Evolutionary conservation across 2,329 filamentous ascomycete species (phyloP).

Genomic region (Aspergillus sclerotialis): DNA sequence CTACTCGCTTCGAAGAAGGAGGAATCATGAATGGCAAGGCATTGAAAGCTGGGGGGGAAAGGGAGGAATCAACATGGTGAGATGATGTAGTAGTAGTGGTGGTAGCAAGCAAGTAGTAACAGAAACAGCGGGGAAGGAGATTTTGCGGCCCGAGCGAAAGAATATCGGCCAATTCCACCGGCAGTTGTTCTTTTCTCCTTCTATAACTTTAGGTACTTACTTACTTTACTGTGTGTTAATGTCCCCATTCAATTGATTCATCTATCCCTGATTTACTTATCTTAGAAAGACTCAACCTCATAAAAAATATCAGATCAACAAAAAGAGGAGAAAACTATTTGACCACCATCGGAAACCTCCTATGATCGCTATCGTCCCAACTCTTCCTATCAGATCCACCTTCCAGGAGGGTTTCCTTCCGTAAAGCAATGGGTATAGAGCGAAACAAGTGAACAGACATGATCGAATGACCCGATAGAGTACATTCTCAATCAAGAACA

Average conservation of each 20-base stretch:
- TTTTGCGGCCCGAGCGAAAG: slow-evolving; percentile 12
- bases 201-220: not conserved
- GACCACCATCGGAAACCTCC: too few species aligned
- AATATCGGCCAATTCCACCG: slow-evolving; percentile 12
- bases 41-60: slow-evolving; percentile 14
- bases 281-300: not conserved
- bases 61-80: slow-evolving; percentile 4
- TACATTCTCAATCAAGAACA: too few species aligned
- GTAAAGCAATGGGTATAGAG: too few species aligned
- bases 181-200: slow-evolving; percentile 8
- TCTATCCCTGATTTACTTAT: not conserved
- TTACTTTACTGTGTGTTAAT: not conserved
- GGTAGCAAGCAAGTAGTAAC: not conserved
- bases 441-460: too few species aligned
- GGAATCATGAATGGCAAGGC: slow-evolving; percentile 32
- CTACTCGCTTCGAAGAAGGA: slow-evolving; percentile 30
- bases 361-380: too few species aligned
- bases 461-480: too few species aligned
- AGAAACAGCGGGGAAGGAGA: slow-evolving; percentile 10
- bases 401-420: too few species aligned
- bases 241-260: not conserved
- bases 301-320: not conserved
- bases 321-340: not conserved
- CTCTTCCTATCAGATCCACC: slow-evolving; percentile 4
- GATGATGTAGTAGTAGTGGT: slow-evolving; percentile 1